Evolutionary conservation across 108 stramenopile species (phyloP).

Genomic region (Skeletonema grethae): DNA sequence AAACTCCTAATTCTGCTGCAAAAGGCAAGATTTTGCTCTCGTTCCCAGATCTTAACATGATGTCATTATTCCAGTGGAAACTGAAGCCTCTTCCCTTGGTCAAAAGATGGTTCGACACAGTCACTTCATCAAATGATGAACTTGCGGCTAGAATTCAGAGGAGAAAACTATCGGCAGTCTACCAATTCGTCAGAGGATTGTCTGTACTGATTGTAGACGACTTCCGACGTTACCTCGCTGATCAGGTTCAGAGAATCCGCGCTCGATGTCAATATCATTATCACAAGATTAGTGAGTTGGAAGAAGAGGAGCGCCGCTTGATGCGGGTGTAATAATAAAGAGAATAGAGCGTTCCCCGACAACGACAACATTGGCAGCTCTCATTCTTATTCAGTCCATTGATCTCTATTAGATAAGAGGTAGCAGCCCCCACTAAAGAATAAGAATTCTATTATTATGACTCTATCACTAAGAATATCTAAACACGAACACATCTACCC

Average conservation of each 20-base stretch:
- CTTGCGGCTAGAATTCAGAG: neutral
- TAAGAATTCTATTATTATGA: neutral
- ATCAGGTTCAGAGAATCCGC: neutral
- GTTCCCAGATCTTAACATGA: neutral
- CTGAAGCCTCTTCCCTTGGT: neutral
- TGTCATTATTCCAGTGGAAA: neutral
- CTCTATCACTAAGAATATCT: constrained; percentile 3
- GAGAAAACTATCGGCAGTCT: neutral
- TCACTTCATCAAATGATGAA: neutral
- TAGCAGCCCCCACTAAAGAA: neutral
- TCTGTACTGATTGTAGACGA: neutral
- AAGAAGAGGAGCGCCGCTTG: neutral
- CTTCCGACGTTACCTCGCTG: neutral
- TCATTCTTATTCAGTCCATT: neutral
- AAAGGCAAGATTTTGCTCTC: neutral
- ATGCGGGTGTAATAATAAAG: neutral
- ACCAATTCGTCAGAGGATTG: neutral
- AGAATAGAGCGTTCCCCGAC: no score
- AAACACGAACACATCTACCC: neutral
- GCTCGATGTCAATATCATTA: neutral
- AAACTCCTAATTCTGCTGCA: neutral
- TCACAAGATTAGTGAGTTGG: neutral
- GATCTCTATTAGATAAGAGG: neutral
- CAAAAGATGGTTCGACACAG: neutral
- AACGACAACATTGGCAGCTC: neutral